A percentile compares a stretch with the other conserved stretches of the same genome.
Evolutionary conservation across 371 early-diverging fungal species (phyloP).

Genomic region (Catenaria anguillulae): DNA sequence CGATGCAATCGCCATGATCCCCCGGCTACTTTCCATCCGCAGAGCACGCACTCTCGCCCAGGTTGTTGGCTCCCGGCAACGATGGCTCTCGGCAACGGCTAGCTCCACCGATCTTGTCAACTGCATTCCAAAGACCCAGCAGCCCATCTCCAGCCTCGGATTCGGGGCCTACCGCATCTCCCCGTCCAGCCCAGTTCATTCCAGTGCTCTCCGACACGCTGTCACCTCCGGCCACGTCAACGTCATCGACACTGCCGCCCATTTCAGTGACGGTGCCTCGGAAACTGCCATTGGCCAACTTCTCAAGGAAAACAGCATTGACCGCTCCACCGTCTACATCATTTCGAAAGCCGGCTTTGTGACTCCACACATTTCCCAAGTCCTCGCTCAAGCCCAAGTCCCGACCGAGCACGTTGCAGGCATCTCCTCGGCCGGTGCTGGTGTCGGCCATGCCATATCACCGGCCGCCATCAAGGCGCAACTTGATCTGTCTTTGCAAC

Average conservation of each 20-base stretch:
- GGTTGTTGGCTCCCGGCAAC: too few species aligned
- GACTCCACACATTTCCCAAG: neutral
- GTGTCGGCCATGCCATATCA: neutral
- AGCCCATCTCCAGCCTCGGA: neutral
- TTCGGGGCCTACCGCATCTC: constrained; percentile 3
- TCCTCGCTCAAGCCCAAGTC: neutral
- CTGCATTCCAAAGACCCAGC: too few species aligned
- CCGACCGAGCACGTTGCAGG: neutral
- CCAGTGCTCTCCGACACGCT: neutral
- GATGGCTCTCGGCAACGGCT: too few species aligned
- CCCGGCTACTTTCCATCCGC: too few species aligned
- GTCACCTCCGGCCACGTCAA: neutral
- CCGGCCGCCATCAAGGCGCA: neutral
- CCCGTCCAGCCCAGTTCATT: neutral
- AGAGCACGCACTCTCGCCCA: too few species aligned
- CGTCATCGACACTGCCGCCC: constrained; percentile 2
- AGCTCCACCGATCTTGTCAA: too few species aligned
- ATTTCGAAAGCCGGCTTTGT: constrained; percentile 5
- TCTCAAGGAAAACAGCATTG: neutral
- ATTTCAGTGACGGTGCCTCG: neutral
- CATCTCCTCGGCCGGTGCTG: too few species aligned
- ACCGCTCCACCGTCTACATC: neutral
- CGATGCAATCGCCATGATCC: too few species aligned
- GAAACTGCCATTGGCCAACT: neutral
- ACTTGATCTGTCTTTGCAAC: neutral